Conservation (phyloP, 331 rosid genomes). For the Quercus lobata region DNA sequence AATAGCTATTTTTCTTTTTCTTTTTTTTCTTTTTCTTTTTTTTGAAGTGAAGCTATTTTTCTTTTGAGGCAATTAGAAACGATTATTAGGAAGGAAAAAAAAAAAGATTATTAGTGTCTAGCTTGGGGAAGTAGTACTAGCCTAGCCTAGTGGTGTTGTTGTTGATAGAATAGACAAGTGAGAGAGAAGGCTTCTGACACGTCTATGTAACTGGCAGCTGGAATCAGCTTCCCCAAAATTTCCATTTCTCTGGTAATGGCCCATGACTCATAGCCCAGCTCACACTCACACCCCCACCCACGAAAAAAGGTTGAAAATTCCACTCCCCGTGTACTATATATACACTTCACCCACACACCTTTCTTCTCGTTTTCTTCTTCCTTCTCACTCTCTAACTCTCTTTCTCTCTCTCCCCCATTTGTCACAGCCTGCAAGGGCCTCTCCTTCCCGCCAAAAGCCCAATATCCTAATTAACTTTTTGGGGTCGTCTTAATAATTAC, state of each 20-base stretch:
- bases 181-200: neutral
- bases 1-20: neutral
- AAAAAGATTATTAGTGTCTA: too few relatives aligned
- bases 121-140: neutral
- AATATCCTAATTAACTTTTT: neutral
- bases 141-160: neutral
- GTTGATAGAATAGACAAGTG: neutral
- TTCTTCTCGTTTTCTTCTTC: neutral
- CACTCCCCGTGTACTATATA: constrained; percentile 39
- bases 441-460: constrained; percentile 13
- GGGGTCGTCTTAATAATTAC: too few relatives aligned
- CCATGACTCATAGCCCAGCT: neutral
- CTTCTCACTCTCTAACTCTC: neutral
- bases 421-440: neutral
- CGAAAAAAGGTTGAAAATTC: too few relatives aligned
- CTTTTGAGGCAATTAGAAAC: neutral
- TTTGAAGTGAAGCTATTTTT: too few relatives aligned
- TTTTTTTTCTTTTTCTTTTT: too few relatives aligned
- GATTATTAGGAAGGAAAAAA: too few relatives aligned
- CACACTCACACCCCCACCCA: neutral
- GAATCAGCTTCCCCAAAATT: constrained; percentile 1
- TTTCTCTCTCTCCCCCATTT: neutral
- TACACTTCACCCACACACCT: constrained; percentile 2
- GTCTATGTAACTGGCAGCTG: constrained; percentile 19
- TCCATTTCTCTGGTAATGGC: constrained; percentile 2